phyloP scores from a whole-genome alignment of 345 rosid genomes.

The Hibiscus mutabilis region DNA sequence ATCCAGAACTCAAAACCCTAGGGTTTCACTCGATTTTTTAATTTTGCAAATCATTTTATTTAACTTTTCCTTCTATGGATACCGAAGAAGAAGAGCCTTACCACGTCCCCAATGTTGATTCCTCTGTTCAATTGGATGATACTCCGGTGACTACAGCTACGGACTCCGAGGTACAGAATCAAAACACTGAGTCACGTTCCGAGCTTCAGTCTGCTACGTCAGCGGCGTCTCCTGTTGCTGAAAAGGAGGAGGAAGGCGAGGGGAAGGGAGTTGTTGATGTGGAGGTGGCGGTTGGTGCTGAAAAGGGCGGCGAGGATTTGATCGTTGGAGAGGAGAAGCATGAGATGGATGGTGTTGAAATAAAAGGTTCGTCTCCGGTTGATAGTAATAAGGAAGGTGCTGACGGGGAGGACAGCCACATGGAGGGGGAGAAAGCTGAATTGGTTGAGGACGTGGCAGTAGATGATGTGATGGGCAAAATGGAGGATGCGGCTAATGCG shows the following conservation, averaged over 20 bases:
- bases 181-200: slow-evolving; percentile 13
- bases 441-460: not conserved
- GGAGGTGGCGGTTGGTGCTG: slow-evolving; percentile 8
- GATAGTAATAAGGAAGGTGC: slow-evolving; percentile 10
- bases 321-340: slow-evolving; percentile 15
- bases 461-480: not conserved
- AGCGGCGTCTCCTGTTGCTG: not conserved
- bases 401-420: slow-evolving; percentile 15
- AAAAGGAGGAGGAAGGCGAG: not conserved
- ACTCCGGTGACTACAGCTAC: not conserved
- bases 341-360: slow-evolving; percentile 1
- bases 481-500: not conserved
- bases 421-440: slow-evolving; percentile 14
- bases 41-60: not conserved
- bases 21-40: slow-evolving; percentile 21
- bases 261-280: slow-evolving; percentile 5
- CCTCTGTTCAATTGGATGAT: slow-evolving; percentile 17
- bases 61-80: slow-evolving; percentile 29
- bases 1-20: slow-evolving; percentile 18
- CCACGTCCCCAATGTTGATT: not conserved
- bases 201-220: slow-evolving; percentile 9
- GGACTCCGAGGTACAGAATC: slow-evolving; percentile 2
- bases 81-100: slow-evolving; percentile 41
- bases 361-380: not conserved
- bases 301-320: slow-evolving; percentile 16